A percentile compares a stretch with the other conserved stretches of the same genome.
Evolutionary conservation across 441 rosid species (phyloP).

Genomic region (Erysimum cheiri): DNA sequence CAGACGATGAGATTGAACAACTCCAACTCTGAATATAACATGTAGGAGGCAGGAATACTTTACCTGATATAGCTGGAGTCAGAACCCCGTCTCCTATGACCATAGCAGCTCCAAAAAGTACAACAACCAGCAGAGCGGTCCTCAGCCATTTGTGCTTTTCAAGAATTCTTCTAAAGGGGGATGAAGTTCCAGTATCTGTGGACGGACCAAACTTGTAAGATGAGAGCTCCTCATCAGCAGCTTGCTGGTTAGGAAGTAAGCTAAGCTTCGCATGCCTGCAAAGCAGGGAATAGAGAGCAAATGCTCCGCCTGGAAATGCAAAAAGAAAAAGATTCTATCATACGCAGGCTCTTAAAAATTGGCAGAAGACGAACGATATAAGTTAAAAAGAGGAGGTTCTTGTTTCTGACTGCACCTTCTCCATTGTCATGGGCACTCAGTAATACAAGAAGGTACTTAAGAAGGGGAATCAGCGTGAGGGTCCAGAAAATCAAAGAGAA

Average conservation of each 20-base stretch:
- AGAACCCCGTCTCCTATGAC: constrained; percentile 86
- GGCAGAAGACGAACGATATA: constrained; percentile 4
- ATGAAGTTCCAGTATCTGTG: constrained; percentile 44
- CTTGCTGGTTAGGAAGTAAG: constrained; percentile 93
- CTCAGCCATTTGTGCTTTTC: constrained; percentile 78
- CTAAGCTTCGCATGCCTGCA: constrained; percentile 88
- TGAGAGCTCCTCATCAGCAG: constrained; percentile 95
- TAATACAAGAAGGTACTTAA: constrained; percentile 67
- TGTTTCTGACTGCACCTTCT: constrained; percentile 58
- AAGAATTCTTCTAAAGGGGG: constrained; percentile 67
- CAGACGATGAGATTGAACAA: constrained; percentile 1
- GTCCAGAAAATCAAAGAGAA: constrained; percentile 94
- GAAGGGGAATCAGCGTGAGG: constrained; percentile 72
- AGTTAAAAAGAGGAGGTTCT: neutral
- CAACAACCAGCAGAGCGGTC: constrained; percentile 73
- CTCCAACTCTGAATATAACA: constrained; percentile 8
- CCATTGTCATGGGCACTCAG: constrained; percentile 82
- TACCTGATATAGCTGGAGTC: constrained; percentile 90
- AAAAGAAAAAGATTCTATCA: constrained; percentile 36
- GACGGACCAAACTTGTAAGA: constrained; percentile 73
- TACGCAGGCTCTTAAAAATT: constrained; percentile 5
- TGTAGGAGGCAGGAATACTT: constrained; percentile 20
- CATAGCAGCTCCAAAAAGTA: constrained; percentile 85
- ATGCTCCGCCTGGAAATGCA: constrained; percentile 73
- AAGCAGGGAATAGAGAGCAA: constrained; percentile 89